These are phyloP conservation scores for Auricularia sp. DNA, from an alignment of 768 basidiomycete species.

Conservation along the genomic window DNA sequence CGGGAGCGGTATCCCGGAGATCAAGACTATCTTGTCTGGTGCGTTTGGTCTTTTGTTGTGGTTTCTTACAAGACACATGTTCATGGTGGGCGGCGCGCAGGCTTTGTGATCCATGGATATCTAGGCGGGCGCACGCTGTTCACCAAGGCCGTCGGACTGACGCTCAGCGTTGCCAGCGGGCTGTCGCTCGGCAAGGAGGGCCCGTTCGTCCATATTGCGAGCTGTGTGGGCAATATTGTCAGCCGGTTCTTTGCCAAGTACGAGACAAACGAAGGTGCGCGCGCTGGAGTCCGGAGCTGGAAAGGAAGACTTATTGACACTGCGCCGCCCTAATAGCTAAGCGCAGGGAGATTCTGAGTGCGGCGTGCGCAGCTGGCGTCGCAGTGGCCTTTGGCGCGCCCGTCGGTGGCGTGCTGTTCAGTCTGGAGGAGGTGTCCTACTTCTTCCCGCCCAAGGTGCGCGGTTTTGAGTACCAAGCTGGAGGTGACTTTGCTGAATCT, in stretches of 20 bases:
- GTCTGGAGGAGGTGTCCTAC: constrained; percentile 91
- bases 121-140: constrained; percentile 83
- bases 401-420: constrained; percentile 86
- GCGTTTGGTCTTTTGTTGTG: constrained; percentile 7
- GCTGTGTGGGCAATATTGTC: constrained; percentile 87
- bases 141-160: constrained; percentile 81
- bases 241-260: constrained; percentile 81
- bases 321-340: constrained; percentile 44
- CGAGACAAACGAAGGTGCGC: constrained; percentile 84
- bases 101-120: constrained; percentile 96
- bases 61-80: not conserved
- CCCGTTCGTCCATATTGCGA: constrained; percentile 85
- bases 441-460: constrained; percentile 88
- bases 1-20: constrained; percentile 92
- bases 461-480: too few species aligned
- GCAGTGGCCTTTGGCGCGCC: constrained; percentile 97
- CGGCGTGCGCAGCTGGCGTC: constrained; percentile 94
- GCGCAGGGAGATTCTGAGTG: constrained; percentile 87
- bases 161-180: constrained; percentile 87
- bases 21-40: constrained; percentile 90
- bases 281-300: too few species aligned
- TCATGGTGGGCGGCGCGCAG: constrained; percentile 24
- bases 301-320: too few species aligned
- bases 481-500: not conserved
- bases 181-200: constrained; percentile 72